Base-by-base conservation (phyloP, 2,329 filamentous ascomycete species). In the Pseudogymnoascus pannorum region DNA sequence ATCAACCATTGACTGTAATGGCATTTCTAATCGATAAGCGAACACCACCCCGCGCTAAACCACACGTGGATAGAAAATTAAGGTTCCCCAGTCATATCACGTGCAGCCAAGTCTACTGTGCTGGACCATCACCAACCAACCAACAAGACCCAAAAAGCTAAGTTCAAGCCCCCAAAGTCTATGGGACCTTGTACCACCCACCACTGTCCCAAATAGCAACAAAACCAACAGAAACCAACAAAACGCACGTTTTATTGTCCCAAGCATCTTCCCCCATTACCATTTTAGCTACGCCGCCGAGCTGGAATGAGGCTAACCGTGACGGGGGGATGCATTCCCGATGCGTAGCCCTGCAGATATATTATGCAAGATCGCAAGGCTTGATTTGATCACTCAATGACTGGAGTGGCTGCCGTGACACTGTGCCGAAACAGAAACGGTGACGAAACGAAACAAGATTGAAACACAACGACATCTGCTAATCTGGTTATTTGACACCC, bases 21-120 rank as follows among this genome's bases (percentile, higher is more conserved):
- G 4, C 42, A 48, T 48, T 48, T 48, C 42, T 48, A 48, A 48
- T 48, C 42, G 42, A 48, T 48, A 48, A 48, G 12, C 42, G 42
- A 48, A 48, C 7, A 24, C 16, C 42, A 48, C 42, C 42, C 22
- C 22, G 42, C 42, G 42, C 42, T 48, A 48, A 48, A 26, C 12
- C 42, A 26, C 20, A 5, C 5, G 42, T 48, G 22, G 20, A 48
- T 26, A 48, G 24, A 48, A 48, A 22, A 22, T 48, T 48, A 26
- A 26, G 42, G 42, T 48, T 48, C 18, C 12, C 42, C 22, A 26
- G 12, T 18, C 36, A 18, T 18, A 16, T 44, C 40, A 44, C 40
- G 40, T 44, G 40, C 5, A 5, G 5, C 18, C 40, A 44, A 44
- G 40, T 14, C n/a, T n/a, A n/a, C n/a, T 20, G 38, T 18, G 36